Conservation (phyloP, 441 rosid genomes). For the Adansonia gregorii region DNA sequence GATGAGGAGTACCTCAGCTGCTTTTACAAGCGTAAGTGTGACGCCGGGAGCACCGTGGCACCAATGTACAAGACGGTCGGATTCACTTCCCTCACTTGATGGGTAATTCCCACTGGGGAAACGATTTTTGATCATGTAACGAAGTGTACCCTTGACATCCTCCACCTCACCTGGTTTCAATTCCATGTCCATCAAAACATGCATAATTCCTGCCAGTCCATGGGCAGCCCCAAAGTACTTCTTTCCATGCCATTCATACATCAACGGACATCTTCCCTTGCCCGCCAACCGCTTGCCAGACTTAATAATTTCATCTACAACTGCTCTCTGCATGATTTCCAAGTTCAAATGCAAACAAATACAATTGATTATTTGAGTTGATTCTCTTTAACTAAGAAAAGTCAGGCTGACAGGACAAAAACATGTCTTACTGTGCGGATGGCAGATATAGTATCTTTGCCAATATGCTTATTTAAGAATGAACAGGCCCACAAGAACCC, state of each 20-base stretch:
- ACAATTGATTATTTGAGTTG: background rate
- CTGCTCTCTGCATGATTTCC: conserved; percentile 47
- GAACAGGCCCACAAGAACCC: conserved; percentile 73
- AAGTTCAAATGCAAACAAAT: conserved; percentile 15
- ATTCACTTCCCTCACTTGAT: conserved; percentile 63
- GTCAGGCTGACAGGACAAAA: conserved; percentile 14
- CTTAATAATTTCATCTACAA: conserved; percentile 56
- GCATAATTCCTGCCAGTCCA: conserved; percentile 73
- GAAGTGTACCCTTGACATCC: conserved; percentile 66
- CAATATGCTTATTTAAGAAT: conserved; percentile 64
- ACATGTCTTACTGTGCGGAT: conserved; percentile 43
- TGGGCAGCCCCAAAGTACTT: conserved; percentile 81
- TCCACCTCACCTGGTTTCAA: conserved; percentile 61
- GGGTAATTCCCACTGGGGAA: conserved; percentile 73
- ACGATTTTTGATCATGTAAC: conserved; percentile 59
- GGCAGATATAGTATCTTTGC: conserved; percentile 52
- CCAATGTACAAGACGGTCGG: conserved; percentile 75
- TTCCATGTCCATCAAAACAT: conserved; percentile 71
- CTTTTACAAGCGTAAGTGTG: conserved; percentile 65
- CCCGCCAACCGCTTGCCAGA: conserved; percentile 53
- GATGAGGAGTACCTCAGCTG: conserved; percentile 53
- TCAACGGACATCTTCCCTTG: conserved; percentile 58
- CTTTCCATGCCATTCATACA: conserved; percentile 82
- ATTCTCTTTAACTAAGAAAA: conserved; percentile 10
- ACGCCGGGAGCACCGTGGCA: conserved; percentile 81